Percentiles rank a stretch among this genome's conserved stretches.
Conservation (phyloP, 2,329 filamentous ascomycete species). For the Epichloe brachyelytri region DNA sequence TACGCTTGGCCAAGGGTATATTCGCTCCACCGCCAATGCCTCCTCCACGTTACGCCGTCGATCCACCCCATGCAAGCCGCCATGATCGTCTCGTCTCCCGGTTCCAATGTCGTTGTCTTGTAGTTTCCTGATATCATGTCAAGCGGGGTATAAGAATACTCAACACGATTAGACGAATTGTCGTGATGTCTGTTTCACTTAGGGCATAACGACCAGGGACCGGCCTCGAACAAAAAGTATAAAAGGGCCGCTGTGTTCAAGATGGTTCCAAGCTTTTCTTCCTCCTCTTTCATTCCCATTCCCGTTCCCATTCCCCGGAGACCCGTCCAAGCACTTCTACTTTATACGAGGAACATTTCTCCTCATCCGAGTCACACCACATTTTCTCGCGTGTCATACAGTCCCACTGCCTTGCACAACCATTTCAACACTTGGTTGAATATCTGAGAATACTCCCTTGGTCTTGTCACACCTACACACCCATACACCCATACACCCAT, state of each 20-base stretch:
- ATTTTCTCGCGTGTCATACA: neutral
- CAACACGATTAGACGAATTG: constrained; percentile 30
- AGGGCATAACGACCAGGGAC: constrained; percentile 22
- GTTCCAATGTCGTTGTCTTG: constrained; percentile 16
- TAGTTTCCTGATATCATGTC: constrained; percentile 14
- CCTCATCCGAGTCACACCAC: neutral
- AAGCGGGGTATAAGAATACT: constrained; percentile 28
- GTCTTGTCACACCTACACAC: neutral
- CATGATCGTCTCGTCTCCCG: constrained; percentile 19
- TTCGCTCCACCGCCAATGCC: constrained; percentile 9
- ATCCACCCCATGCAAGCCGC: constrained; percentile 23
- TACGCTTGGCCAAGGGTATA: constrained; percentile 5
- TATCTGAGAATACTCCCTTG: neutral
- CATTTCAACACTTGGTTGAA: neutral
- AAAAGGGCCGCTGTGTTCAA: constrained; percentile 43
- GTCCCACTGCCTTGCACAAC: neutral
- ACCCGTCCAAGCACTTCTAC: neutral
- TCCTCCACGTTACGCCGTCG: constrained; percentile 17
- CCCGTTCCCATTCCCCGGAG: neutral
- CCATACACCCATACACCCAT: no score
- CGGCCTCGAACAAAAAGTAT: constrained; percentile 41
- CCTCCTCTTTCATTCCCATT: constrained; percentile 27
- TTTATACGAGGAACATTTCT: neutral
- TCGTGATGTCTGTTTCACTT: constrained; percentile 28
- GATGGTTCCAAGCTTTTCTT: constrained; percentile 33